Evolutionary conservation across 345 rosid genomes (phyloP).

Genomic region (Hibiscus syriacus): DNA sequence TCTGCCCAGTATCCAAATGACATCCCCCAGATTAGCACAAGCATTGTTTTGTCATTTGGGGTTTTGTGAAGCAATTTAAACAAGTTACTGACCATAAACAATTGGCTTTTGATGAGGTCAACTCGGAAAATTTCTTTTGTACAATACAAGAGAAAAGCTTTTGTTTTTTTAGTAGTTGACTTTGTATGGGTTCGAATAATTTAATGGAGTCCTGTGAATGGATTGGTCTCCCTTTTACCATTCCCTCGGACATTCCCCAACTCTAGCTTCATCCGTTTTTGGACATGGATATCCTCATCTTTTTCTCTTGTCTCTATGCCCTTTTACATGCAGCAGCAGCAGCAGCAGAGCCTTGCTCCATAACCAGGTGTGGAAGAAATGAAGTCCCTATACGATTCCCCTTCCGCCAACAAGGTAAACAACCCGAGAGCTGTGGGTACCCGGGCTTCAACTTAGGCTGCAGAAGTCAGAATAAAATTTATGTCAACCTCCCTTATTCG

Average conservation of each 20-base stretch:
- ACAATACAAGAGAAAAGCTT: too few relatives aligned
- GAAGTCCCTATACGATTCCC: slow-evolving; percentile 52
- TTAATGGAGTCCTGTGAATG: not conserved
- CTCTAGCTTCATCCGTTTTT: slow-evolving; percentile 13
- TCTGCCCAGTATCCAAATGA: too few relatives aligned
- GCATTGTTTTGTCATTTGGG: too few relatives aligned
- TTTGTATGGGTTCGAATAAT: too few relatives aligned
- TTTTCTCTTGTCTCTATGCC: slow-evolving; percentile 30
- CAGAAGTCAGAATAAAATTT: slow-evolving; percentile 16
- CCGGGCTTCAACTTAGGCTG: slow-evolving; percentile 51
- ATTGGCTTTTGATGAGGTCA: too few relatives aligned
- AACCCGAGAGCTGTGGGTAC: slow-evolving; percentile 36
- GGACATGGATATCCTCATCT: slow-evolving; percentile 22
- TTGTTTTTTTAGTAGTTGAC: too few relatives aligned
- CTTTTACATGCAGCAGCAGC: slow-evolving; percentile 14
- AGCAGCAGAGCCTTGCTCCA: slow-evolving; percentile 27
- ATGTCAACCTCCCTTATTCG: slow-evolving; percentile 38
- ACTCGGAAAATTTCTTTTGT: too few relatives aligned
- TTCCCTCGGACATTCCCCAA: too few relatives aligned
- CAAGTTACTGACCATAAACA: too few relatives aligned
- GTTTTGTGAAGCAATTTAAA: too few relatives aligned
- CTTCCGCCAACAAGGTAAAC: slow-evolving; percentile 32
- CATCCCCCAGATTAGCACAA: too few relatives aligned
- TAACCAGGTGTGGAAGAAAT: slow-evolving; percentile 26
- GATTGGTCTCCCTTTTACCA: not conserved